A percentile compares a stretch with the other conserved stretches of the same genome.
Evolutionary conservation across 23 red algal species (phyloP).

Genomic region (Gracilaria caudata): DNA sequence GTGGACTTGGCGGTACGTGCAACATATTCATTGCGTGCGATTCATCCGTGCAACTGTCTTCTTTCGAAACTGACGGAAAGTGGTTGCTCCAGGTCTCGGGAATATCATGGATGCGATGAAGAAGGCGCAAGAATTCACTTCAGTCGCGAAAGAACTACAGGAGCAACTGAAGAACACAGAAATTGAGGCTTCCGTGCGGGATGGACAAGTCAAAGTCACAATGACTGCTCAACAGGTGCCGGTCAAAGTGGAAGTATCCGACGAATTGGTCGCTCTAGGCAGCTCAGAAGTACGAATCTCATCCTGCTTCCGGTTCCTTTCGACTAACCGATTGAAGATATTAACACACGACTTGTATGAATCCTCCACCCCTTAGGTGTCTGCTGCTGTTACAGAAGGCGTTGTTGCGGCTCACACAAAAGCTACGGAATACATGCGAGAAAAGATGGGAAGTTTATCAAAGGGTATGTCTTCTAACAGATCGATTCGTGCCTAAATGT

Average conservation of each 20-base stretch:
- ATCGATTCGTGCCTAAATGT: neutral
- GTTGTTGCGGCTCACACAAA: constrained; percentile 73
- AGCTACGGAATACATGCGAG: constrained; percentile 59
- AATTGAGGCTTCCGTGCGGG: constrained; percentile 76
- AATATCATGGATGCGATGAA: constrained; percentile 98
- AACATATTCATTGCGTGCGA: neutral
- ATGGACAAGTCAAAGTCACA: constrained; percentile 77
- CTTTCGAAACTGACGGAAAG: neutral
- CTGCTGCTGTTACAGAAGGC: constrained; percentile 70
- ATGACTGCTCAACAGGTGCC: constrained; percentile 88
- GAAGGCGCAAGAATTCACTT: constrained; percentile 94
- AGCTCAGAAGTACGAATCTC: constrained; percentile 52
- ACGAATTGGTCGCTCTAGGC: constrained; percentile 81
- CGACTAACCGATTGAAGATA: neutral
- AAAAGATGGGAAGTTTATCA: constrained; percentile 72
- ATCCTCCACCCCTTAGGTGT: constrained; percentile 8
- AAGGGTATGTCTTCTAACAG: constrained; percentile 43
- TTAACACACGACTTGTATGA: neutral
- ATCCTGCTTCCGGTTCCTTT: neutral
- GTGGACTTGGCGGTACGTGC: constrained; percentile 36
- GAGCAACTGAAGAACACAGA: constrained; percentile 90
- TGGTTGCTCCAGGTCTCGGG: constrained; percentile 48
- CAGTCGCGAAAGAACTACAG: constrained; percentile 80
- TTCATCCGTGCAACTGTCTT: neutral
- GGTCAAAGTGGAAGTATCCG: constrained; percentile 72